Evolutionary conservation across 2,329 filamentous ascomycete species (phyloP).

Genomic region (Scedosporium aurantiacum): DNA sequence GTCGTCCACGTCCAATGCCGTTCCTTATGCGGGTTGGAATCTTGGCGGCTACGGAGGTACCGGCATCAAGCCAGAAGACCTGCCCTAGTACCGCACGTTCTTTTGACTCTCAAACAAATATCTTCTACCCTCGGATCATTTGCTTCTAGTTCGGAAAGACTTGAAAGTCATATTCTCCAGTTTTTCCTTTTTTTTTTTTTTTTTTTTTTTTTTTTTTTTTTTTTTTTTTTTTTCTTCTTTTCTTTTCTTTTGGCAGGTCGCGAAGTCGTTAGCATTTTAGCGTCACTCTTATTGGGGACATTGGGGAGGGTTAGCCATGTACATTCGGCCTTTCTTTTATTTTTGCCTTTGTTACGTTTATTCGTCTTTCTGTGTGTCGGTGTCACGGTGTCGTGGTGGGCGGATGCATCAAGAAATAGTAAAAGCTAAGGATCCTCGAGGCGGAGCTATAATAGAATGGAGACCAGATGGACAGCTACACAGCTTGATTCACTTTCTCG

Average conservation of each 20-base stretch:
- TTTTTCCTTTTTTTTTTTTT: neutral
- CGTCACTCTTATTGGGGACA: neutral
- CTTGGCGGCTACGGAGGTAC: constrained; percentile 28
- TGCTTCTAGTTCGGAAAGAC: neutral
- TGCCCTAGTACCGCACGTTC: constrained; percentile 15
- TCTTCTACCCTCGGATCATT: neutral
- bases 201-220: neutral
- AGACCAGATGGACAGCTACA: too few species aligned
- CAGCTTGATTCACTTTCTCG: too few species aligned
- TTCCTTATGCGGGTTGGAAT: constrained; percentile 22
- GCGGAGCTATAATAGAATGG: too few species aligned
- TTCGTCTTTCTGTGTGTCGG: neutral
- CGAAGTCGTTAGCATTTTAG: neutral
- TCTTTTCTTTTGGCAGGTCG: neutral
- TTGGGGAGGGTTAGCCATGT: neutral
- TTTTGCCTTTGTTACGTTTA: neutral
- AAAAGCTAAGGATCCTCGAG: too few species aligned
- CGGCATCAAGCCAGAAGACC: constrained; percentile 23
- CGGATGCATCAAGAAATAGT: too few species aligned
- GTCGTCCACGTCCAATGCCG: constrained; percentile 14
- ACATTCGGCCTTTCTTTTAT: neutral
- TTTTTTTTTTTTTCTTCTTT: neutral
- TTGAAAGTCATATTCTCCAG: neutral
- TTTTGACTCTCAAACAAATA: neutral
- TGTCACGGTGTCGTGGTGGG: too few species aligned